Evolutionary conservation across 371 early-diverging fungal species (phyloP).

Genomic region (Actinomortierella ambigua): DNA sequence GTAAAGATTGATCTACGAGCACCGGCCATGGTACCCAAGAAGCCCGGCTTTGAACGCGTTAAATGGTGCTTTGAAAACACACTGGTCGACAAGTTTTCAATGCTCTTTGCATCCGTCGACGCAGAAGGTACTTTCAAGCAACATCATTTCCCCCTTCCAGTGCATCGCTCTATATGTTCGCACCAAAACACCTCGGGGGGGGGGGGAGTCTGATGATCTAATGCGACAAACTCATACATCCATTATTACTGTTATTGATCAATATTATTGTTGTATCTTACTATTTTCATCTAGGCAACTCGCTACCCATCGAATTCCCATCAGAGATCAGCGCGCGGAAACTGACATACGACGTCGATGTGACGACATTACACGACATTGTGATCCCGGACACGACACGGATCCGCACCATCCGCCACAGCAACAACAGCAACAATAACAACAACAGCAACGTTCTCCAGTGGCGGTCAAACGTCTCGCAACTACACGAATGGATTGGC

Average conservation of each 20-base stretch:
- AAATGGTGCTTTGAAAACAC: slow-evolving; percentile 65
- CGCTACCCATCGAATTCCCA: slow-evolving; percentile 32
- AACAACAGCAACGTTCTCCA: slow-evolving; percentile 26
- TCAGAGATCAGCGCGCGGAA: slow-evolving; percentile 5
- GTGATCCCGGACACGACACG: slow-evolving; percentile 20
- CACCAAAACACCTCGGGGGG: too few species aligned
- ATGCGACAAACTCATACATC: too few species aligned
- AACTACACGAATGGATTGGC: slow-evolving; percentile 69
- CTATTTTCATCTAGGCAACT: slow-evolving; percentile 8
- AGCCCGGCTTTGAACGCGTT: slow-evolving; percentile 55
- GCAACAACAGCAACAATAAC: slow-evolving; percentile 20
- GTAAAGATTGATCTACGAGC: slow-evolving; percentile 51
- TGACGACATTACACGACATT: slow-evolving; percentile 9
- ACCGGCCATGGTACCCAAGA: slow-evolving; percentile 51
- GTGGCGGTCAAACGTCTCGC: slow-evolving; percentile 24
- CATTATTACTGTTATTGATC: too few species aligned
- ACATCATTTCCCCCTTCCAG: too few species aligned
- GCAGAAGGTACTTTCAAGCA: slow-evolving; percentile 41
- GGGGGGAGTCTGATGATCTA: too few species aligned
- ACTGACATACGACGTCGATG: slow-evolving; percentile 10
- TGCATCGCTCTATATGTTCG: too few species aligned
- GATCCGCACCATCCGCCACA: slow-evolving; percentile 27
- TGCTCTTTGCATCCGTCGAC: slow-evolving; percentile 52
- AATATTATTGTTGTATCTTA: background rate
- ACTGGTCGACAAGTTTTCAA: slow-evolving; percentile 45